Conservation (phyloP, 164 flowering plant species). For the Macadamia tetraphylla region DNA sequence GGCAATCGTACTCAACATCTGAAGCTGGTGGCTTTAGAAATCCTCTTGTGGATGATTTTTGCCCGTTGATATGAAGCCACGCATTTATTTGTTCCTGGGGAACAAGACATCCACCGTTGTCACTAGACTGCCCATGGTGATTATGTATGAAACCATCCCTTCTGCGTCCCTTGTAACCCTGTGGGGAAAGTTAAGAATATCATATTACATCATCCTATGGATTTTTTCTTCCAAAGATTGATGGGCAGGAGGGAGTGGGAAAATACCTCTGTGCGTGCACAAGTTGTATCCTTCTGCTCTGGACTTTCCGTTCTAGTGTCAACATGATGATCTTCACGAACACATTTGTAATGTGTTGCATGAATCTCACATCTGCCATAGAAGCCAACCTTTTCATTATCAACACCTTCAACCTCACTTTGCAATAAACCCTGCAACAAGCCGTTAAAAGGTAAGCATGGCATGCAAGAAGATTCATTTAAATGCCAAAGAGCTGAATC, state of each 20-base stretch:
- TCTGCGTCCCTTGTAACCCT: slow-evolving; percentile 66
- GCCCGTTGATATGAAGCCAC: slow-evolving; percentile 64
- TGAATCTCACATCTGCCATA: slow-evolving; percentile 55
- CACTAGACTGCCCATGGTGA: slow-evolving; percentile 18
- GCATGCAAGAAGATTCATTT: not conserved
- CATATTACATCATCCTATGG: not conserved
- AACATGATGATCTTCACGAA: slow-evolving; percentile 14
- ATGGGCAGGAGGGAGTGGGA: too few species aligned
- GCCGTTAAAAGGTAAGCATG: not conserved
- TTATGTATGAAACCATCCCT: slow-evolving; percentile 37
- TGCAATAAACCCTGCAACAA: slow-evolving; percentile 51
- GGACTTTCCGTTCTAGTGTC: slow-evolving; percentile 11
- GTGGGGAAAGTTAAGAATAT: not conserved
- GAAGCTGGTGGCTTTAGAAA: slow-evolving; percentile 27
- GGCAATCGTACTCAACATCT: slow-evolving; percentile 51
- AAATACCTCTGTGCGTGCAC: slow-evolving; percentile 65
- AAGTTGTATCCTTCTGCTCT: slow-evolving; percentile 27
- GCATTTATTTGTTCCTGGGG: slow-evolving; percentile 72
- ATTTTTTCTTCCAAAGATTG: too few species aligned
- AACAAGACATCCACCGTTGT: slow-evolving; percentile 44
- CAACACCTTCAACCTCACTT: slow-evolving; percentile 64
- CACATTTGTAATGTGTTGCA: slow-evolving; percentile 24
- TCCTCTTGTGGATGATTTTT: slow-evolving; percentile 32
- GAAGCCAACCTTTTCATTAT: slow-evolving; percentile 50
- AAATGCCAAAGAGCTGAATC: not conserved